A percentile compares a stretch with the other conserved stretches of the same genome.
Evolutionary conservation across 768 basidiomycete species (phyloP).

Genomic region (Boletellus emodensis): DNA sequence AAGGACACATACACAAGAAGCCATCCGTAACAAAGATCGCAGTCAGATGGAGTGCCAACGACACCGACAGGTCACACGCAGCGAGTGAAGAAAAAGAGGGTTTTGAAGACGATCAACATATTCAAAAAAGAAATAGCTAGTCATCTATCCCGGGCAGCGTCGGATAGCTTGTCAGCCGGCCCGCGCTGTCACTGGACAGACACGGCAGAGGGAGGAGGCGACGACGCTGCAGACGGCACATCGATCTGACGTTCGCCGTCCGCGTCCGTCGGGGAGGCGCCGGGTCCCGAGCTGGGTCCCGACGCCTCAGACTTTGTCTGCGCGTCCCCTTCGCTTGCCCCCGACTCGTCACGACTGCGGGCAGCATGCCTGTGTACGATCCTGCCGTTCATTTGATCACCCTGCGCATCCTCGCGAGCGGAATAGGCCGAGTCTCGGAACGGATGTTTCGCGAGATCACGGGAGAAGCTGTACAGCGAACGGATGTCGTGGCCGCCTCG

Average conservation of each 20-base stretch:
- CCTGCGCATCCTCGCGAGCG: conserved; percentile 20
- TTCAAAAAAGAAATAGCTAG: conserved; percentile 28
- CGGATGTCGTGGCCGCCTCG: conserved; percentile 27
- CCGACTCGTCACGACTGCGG: conserved; percentile 12
- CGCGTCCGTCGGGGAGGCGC: conserved; percentile 21
- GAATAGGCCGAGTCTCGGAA: conserved; percentile 23
- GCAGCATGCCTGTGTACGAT: conserved; percentile 14
- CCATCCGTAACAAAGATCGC: conserved; percentile 13
- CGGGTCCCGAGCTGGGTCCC: conserved; percentile 16
- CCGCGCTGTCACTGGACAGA: conserved; percentile 19
- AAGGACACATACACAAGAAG: conserved; percentile 17
- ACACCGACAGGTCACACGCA: conserved; percentile 12
- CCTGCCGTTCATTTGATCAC: conserved; percentile 20
- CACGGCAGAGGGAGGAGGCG: conserved; percentile 30
- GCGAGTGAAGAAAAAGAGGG: not conserved
- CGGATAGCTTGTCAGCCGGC: not conserved
- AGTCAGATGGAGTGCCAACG: conserved; percentile 6
- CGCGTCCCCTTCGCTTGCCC: conserved; percentile 1
- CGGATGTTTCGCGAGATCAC: conserved; percentile 26
- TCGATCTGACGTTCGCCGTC: conserved; percentile 16
- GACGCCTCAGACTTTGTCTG: conserved; percentile 16
- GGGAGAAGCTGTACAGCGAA: conserved; percentile 32
- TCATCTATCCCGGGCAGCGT: conserved; percentile 22
- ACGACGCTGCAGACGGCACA: conserved; percentile 27
- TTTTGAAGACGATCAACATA: conserved; percentile 33